Evolutionary conservation across 2,329 filamentous ascomycete genomes (phyloP), one percentile per base, ranked within the genome.

Genomic region (Graphilbum sp.): DNA sequence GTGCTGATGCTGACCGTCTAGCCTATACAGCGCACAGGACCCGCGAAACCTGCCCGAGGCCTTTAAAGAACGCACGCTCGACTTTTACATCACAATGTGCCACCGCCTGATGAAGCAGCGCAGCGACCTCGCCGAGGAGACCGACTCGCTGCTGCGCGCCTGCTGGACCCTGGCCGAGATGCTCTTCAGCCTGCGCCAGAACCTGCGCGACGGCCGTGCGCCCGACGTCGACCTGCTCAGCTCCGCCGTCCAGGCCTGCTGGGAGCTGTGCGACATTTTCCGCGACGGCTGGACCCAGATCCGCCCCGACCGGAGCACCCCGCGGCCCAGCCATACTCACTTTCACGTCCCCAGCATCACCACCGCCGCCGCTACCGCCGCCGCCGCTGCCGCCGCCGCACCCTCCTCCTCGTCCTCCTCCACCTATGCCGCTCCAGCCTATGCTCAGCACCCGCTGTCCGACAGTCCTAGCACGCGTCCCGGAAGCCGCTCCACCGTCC

Each of bases 101-200:
- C 88, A 95, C 55, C 76, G 88, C 30, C 61, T 95, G n/a, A 95
- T 95, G 86, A 95, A 93, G 55, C 85, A 94, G 55, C 73, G 83
- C 41, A 80, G 73, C 38, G 79, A 83, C 21, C 57, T 87, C 2
- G 77, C 75, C 0, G 78, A 81, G 44, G 84, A 94, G 50, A 88
- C 84, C 0, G 86, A 94, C 54, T 77, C 82, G 7, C 66, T 95
- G 4, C 67, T 95, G 4, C 72, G 79, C 39, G 83, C 86, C 18
- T 94, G 87, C 52, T 95, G 88, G 88, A 72, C 78, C 3, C 60
- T 96, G 12, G 85, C 87, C 8, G 87, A 94, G 56, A 92, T 92
- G 76, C 70, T 96, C 0, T 94, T 94, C 57, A 92, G 76, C 53
- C 67, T 96, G 31, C 77, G 86, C 3, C 86, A 94, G 50, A 88